Base-by-base conservation (phyloP, 441 rosid genomes). In the Macaranga tanarius region DNA sequence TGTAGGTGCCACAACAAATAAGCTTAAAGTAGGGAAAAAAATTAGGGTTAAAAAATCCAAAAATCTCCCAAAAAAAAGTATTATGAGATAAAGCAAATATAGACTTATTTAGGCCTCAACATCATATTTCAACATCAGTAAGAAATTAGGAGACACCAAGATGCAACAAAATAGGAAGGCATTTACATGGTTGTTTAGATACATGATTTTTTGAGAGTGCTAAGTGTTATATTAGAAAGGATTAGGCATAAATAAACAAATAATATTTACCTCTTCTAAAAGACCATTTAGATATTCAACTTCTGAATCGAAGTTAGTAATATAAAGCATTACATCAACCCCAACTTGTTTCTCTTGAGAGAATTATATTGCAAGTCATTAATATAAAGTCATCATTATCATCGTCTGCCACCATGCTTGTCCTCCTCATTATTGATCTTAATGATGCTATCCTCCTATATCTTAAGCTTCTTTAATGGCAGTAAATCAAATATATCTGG, bases 301-400 rank as follows among this genome's bases (percentile, higher is more conserved):
- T 79, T 94, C 98, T 13, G 97, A 81, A 10, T 92, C 96, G 17
- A 92, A 94, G 77, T 90, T 94, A 38, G 84, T 87, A 20, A 92
- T 77, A 70, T 94, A 94, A 73, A 94, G 93, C 96, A 94, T 87
- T 7, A 97, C 97, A 74, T 88, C 89, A 0, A 88, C 86, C 73
- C 98, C n/a, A n/a, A n/a, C n/a, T n/a, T n/a, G n/a, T n/a, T n/a
- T n/a, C n/a, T n/a, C n/a, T n/a, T n/a, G n/a, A n/a, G n/a, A n/a
- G n/a, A n/a, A n/a, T n/a, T n/a, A n/a, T n/a, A n/a, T n/a, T n/a
- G n/a, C n/a, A n/a, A n/a, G n/a, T n/a, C n/a, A n/a, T n/a, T n/a
- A n/a, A n/a, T n/a, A n/a, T n/a, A n/a, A n/a, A n/a, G n/a, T n/a
- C n/a, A n/a, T n/a, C n/a, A n/a, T n/a, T n/a, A n/a, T n/a, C n/a